Conservation (phyloP, 768 basidiomycete genomes). For the Porpolomopsis calyptriformis region DNA sequence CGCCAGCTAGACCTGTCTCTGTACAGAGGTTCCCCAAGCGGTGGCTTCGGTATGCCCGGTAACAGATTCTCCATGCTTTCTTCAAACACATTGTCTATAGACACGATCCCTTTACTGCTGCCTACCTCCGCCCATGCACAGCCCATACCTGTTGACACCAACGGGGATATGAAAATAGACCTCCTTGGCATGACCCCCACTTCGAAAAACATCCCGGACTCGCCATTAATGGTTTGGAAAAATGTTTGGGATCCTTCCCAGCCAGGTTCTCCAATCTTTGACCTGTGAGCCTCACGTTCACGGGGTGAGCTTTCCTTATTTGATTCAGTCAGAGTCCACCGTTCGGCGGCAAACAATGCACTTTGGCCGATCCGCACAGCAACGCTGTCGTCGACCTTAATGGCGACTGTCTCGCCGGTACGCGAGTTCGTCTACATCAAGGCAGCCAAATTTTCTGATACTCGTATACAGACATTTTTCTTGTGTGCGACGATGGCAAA, state of each 20-base stretch:
- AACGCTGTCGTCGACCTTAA: slow-evolving; percentile 91
- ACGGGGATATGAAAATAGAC: slow-evolving; percentile 86
- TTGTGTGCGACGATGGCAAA: slow-evolving; percentile 65
- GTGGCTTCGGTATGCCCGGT: slow-evolving; percentile 53
- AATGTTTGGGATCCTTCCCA: slow-evolving; percentile 66
- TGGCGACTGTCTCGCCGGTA: slow-evolving; percentile 91
- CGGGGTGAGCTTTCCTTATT: background rate
- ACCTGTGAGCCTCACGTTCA: slow-evolving; percentile 35
- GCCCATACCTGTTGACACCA: slow-evolving; percentile 76
- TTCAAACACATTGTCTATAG: slow-evolving; percentile 17
- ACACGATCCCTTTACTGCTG: slow-evolving; percentile 36
- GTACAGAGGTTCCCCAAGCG: slow-evolving; percentile 52
- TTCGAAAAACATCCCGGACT: slow-evolving; percentile 22
- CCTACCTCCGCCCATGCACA: slow-evolving; percentile 63
- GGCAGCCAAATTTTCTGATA: background rate
- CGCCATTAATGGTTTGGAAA: slow-evolving; percentile 60
- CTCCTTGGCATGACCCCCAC: slow-evolving; percentile 57
- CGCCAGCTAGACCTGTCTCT: slow-evolving; percentile 55
- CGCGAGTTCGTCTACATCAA: slow-evolving; percentile 12
- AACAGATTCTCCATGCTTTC: background rate
- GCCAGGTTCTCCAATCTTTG: slow-evolving; percentile 44
- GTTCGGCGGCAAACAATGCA: slow-evolving; percentile 58
- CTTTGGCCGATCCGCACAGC: slow-evolving; percentile 79
- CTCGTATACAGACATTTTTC: slow-evolving; percentile 59
- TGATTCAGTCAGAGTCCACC: slow-evolving; percentile 42